phyloP scores from a whole-genome alignment of 768 basidiomycete species.

The Ramaria rubella region DNA sequence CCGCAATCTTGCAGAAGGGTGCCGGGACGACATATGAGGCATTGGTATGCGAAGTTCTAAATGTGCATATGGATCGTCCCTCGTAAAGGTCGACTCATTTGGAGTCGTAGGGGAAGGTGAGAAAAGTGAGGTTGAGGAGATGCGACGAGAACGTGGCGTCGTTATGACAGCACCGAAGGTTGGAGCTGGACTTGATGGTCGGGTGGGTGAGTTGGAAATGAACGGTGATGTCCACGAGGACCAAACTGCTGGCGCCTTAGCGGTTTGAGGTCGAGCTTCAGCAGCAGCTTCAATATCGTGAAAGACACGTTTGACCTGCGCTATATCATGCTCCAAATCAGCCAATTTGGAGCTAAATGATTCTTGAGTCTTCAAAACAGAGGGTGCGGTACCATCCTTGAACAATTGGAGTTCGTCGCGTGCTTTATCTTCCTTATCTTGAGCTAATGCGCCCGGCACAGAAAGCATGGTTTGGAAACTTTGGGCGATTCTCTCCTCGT shows the following conservation, averaged over 20 bases:
- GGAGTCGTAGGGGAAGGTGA: constrained; percentile 17
- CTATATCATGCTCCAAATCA: constrained; percentile 73
- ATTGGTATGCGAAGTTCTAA: constrained; percentile 54
- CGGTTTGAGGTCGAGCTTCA: constrained; percentile 11
- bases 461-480: constrained; percentile 66
- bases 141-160: constrained; percentile 49
- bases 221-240: constrained; percentile 56
- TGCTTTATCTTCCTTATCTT: constrained; percentile 31
- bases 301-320: constrained; percentile 52
- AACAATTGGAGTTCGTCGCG: constrained; percentile 50
- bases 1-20: not conserved
- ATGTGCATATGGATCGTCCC: constrained; percentile 36
- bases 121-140: constrained; percentile 34
- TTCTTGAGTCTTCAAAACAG: constrained; percentile 39
- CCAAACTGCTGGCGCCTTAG: constrained; percentile 22
- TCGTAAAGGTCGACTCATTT: constrained; percentile 11
- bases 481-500: constrained; percentile 56
- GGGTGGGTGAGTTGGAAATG: constrained; percentile 30
- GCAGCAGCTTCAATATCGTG: constrained; percentile 34
- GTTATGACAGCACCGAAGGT: constrained; percentile 73
- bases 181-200: constrained; percentile 40
- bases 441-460: constrained; percentile 43
- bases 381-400: constrained; percentile 44
- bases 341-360: constrained; percentile 55
- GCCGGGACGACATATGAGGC: constrained; percentile 27